Evolutionary conservation across 139 green algal genomes (phyloP), one percentile per base, ranked within the genome.

Genomic region (Volvox reticuliferus): DNA sequence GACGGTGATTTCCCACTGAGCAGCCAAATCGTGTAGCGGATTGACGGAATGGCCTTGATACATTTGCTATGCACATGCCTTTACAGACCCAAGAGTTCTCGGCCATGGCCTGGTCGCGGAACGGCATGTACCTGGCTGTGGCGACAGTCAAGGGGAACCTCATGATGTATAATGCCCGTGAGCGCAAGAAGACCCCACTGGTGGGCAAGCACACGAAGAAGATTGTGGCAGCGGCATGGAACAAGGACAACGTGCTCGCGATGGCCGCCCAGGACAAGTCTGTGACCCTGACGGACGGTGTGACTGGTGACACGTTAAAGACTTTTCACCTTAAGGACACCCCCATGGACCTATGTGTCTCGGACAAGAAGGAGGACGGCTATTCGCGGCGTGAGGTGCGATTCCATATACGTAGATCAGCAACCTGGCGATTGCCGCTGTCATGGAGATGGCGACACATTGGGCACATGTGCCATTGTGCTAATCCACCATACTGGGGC

Each of bases 111-210:
- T 98, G 96, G 96, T 93, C 89, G 30, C 89, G 84, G 30, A 94
- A 80, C 22, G 87, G 87, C 32, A 88, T 92, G 83, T 93, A 95
- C 62, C 94, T 98, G 61, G 93, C 93, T 6, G 85, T 97, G n/a
- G 96, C 94, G 62, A 97, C 96, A 0, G 93, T 75, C 86, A 97
- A 96, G 90, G 96, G 96, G 86, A 96, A 96, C 79, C 91, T 97
- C 67, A 69, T 98, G 50, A 92, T 97, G 19, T 97, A 96, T 93
- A 95, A 97, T 88, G 87, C 92, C 33, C 82, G 90, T 20, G 86
- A 94, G 80, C 78, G 91, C 26, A 94, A 94, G 75, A 97, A 96
- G 91, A 92, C 93, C 35, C 94, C 93, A 18, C 93, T 96, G 75
- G 91, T 96, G 77, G 94, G 94, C 55, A 95, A 96, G 91, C 96